Percentiles rank a stretch among this genome's conserved stretches.
These are phyloP conservation scores for Bipolaris oryzae DNA, from an alignment of 2,329 filamentous ascomycete species.

Conservation along the genomic window DNA sequence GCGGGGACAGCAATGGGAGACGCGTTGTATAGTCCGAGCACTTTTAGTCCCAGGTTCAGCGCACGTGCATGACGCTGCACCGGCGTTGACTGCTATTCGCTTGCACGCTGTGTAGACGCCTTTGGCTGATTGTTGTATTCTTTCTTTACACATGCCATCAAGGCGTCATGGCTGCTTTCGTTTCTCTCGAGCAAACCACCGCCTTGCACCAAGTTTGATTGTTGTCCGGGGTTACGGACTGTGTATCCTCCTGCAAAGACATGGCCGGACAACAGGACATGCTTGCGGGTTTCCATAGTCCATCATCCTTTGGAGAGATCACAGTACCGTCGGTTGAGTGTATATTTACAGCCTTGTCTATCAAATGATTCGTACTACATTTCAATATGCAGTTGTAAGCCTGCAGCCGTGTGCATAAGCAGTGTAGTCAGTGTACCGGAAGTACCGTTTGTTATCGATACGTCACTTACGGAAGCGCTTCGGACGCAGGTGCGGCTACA, in stretches of 20 bases:
- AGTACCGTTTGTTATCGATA: slow-evolving; percentile 17
- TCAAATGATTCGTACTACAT: not conserved
- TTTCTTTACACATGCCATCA: not conserved
- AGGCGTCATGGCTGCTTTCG: too few relatives aligned
- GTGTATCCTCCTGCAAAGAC: not conserved
- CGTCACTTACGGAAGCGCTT: slow-evolving; percentile 20
- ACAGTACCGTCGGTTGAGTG: not conserved
- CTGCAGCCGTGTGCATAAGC: not conserved
- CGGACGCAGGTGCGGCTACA: slow-evolving; percentile 35
- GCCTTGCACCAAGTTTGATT: not conserved
- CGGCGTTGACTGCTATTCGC: slow-evolving; percentile 5
- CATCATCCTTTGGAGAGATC: too few relatives aligned
- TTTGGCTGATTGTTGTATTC: not conserved
- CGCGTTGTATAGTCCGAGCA: slow-evolving; percentile 21
- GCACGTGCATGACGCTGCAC: slow-evolving; percentile 18
- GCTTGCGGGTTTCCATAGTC: not conserved
- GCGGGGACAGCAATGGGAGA: slow-evolving; percentile 27
- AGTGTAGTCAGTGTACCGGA: not conserved
- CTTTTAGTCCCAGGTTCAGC: slow-evolving; percentile 22
- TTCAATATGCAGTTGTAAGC: not conserved
- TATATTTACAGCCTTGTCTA: not conserved
- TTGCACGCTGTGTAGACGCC: not conserved
- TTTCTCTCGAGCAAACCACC: not conserved
- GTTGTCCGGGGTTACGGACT: not conserved
- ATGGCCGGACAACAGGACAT: not conserved